Evolutionary conservation across 495 filamentous ascomycete genomes (phyloP).

Genomic region (Aspergillus coremiiformis): DNA sequence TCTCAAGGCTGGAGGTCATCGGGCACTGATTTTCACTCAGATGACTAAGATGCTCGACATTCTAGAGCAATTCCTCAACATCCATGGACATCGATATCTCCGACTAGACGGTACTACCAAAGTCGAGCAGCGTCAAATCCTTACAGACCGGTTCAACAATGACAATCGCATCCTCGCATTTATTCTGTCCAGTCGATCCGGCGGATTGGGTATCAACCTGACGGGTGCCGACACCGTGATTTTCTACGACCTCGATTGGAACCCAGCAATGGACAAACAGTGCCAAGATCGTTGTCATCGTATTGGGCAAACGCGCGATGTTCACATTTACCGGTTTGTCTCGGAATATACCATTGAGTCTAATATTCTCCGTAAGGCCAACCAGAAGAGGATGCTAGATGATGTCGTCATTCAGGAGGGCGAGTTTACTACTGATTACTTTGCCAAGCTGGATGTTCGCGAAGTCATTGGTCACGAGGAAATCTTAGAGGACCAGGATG

Average conservation of each 20-base stretch:
- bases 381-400: slow-evolving; percentile 96
- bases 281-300: slow-evolving; percentile 97
- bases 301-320: slow-evolving; percentile 95
- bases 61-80: slow-evolving; percentile 95
- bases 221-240: slow-evolving; percentile 98
- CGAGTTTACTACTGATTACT: slow-evolving; percentile 96
- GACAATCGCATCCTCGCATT: slow-evolving; percentile 87
- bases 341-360: slow-evolving; percentile 98
- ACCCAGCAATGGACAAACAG: slow-evolving; percentile 99
- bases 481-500: slow-evolving; percentile 49
- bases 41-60: slow-evolving; percentile 99
- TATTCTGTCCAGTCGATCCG: slow-evolving; percentile 90
- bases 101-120: slow-evolving; percentile 93
- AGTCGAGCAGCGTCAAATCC: slow-evolving; percentile 87
- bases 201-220: slow-evolving; percentile 92
- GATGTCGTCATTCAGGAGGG: slow-evolving; percentile 98
- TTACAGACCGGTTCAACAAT: slow-evolving; percentile 96
- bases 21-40: slow-evolving; percentile 95
- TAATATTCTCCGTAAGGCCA: slow-evolving; percentile 93
- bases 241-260: slow-evolving; percentile 99
- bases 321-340: slow-evolving; percentile 96
- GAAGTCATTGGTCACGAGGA: slow-evolving; percentile 61
- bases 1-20: slow-evolving; percentile 82
- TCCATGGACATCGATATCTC: slow-evolving; percentile 93
- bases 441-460: slow-evolving; percentile 66